Base-by-base conservation (phyloP, 2,329 filamentous ascomycete species). In the Biscogniauxia marginata region DNA sequence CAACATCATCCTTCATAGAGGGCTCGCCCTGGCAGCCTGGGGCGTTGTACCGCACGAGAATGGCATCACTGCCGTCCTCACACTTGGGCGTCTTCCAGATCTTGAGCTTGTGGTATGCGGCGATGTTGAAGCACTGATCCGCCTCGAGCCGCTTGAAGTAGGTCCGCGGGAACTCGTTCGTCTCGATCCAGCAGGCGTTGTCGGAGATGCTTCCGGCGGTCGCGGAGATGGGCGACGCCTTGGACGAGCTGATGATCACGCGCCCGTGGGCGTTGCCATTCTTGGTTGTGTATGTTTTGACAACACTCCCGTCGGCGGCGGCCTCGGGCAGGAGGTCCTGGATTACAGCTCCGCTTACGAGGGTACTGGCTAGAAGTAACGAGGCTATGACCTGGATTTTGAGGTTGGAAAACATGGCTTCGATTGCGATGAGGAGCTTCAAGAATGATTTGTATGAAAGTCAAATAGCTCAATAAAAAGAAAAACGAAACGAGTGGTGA, bases 51-150 rank as follows among this genome's bases (percentile, higher is more conserved):
- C 52, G 46, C 24, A 30, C 52, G 11, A 54, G 46, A 11, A 54
- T 8, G 2, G 52, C 52, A 19, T 43, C 52, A 20, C 46, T 45
- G 11, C 52, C 52, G 34, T 54, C 49, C 24, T 23, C 20, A 30
- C 52, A 54, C 18, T 20, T 50, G 7, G 52, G 25, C 19, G 34
- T 23, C 22, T 11, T 5, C 16, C 19, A 54, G 30, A 54, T 54
- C 47, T 54, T 54, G 21, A 54, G n/a, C 52, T 54, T 16, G 45
- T 24, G 24, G 18, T 25, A 23, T 3, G 52, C 46, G 13, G 16
- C 47, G 13, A 54, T 54, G 46, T 43, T 4, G 25, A 49, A 11
- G 34, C 52, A 54, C 20, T 24, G 18, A 46, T 54, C 52, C 19
- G 24, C 16, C 25, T 16, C 16, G 25, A 46, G 52, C 18, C 39